These are phyloP conservation scores for Neurospora tetrasperma DNA, from an alignment of 495 filamentous ascomycete genomes.

Conservation along the genomic window DNA sequence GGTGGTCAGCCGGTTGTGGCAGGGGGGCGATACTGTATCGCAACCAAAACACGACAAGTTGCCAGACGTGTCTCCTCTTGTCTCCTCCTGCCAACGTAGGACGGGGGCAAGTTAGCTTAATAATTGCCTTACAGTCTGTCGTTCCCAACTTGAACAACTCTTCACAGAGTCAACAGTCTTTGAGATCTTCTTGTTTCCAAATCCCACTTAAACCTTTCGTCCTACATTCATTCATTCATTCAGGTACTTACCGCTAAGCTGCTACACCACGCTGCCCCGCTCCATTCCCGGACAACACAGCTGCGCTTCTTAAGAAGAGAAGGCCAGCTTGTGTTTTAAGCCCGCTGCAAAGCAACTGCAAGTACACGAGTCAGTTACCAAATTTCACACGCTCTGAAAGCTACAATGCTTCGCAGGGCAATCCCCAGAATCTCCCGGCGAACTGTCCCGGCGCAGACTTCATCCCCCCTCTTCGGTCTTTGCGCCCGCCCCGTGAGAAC, in stretches of 20 bases:
- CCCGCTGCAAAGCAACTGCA: neutral
- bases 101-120: neutral
- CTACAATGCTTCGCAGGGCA: conserved; percentile 21
- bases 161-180: neutral
- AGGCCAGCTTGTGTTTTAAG: neutral
- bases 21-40: neutral
- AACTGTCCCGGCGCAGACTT: conserved; percentile 7
- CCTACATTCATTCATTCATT: neutral
- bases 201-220: neutral
- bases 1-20: neutral
- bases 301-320: neutral
- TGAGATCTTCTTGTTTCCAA: neutral
- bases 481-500: conserved; percentile 3
- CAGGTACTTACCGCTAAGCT: neutral
- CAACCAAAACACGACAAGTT: neutral
- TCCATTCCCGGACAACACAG: neutral
- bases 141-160: neutral
- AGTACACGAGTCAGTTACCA: neutral
- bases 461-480: conserved; percentile 7
- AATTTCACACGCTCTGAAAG: neutral
- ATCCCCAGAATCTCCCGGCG: conserved; percentile 17
- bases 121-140: neutral
- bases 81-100: neutral
- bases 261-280: neutral
- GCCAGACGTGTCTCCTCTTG: neutral